These are phyloP conservation scores for Cercophora newfieldiana DNA, from an alignment of 495 filamentous ascomycete genomes.

Conservation along the genomic window DNA sequence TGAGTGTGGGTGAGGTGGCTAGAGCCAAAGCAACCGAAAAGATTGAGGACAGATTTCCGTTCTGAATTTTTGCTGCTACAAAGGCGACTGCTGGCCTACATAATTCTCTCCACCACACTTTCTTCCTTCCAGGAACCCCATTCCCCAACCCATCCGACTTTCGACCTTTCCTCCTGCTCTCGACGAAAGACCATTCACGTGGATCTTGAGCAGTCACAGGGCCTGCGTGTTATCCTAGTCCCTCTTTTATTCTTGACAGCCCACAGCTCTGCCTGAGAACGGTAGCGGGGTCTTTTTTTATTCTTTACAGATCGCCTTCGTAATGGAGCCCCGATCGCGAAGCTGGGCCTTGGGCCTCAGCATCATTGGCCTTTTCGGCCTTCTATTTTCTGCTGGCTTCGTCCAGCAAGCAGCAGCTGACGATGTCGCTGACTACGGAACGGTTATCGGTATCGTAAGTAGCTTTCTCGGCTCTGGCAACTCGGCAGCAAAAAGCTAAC, in stretches of 20 bases:
- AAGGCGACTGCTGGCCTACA: constrained; percentile 16
- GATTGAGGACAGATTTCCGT: constrained; percentile 39
- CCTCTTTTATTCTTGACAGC: constrained; percentile 22
- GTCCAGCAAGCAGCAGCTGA: constrained; percentile 73
- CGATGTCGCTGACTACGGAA: constrained; percentile 77
- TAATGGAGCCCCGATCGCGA: constrained; percentile 54
- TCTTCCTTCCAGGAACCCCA: constrained; percentile 16
- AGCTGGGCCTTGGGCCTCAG: constrained; percentile 48
- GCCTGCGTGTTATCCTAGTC: constrained; percentile 16
- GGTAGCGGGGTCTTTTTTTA: constrained; percentile 16
- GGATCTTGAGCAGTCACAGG: not conserved
- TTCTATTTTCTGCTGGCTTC: constrained; percentile 73
- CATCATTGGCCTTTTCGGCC: constrained; percentile 64
- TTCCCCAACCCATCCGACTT: not conserved
- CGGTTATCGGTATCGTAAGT: constrained; percentile 86
- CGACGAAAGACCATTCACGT: not conserved
- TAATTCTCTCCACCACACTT: constrained; percentile 11
- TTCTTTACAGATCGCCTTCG: constrained; percentile 24
- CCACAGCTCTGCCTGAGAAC: constrained; percentile 17
- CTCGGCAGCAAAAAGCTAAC: constrained; percentile 20
- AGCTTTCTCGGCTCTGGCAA: not conserved
- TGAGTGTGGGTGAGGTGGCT: constrained; percentile 28
- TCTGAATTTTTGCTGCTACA: constrained; percentile 20
- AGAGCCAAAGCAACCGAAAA: constrained; percentile 21
- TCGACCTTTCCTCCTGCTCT: not conserved